Conservation (phyloP, 106 monocot genomes). For the Amphibolis antarctica region DNA sequence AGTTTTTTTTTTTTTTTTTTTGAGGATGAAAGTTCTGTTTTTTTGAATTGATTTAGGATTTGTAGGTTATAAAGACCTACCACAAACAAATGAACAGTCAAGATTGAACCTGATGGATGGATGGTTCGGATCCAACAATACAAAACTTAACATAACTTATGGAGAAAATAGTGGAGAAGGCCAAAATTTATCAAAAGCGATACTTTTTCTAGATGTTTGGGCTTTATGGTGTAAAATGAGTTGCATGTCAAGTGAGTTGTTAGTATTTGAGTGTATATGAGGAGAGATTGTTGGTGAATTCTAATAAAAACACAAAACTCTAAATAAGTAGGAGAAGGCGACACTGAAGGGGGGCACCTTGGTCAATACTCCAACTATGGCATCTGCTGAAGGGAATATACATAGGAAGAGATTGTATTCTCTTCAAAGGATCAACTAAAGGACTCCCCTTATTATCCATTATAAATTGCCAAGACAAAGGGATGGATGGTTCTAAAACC, state of each 20-base stretch:
- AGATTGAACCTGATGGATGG: too few species aligned
- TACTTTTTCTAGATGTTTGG: slow-evolving; percentile 13
- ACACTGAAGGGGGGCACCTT: slow-evolving; percentile 27
- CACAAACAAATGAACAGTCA: too few species aligned
- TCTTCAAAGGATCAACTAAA: slow-evolving; percentile 51
- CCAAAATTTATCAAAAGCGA: slow-evolving; percentile 33
- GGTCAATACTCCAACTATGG: slow-evolving; percentile 65
- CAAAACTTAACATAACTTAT: too few species aligned
- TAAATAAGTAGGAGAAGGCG: slow-evolving; percentile 29
- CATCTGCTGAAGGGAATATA: slow-evolving; percentile 29
- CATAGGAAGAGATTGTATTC: slow-evolving; percentile 37
- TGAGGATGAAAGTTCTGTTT: too few species aligned
- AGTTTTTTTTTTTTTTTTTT: too few species aligned
- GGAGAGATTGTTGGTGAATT: slow-evolving; percentile 6
- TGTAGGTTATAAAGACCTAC: too few species aligned
- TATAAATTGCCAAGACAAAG: slow-evolving; percentile 55
- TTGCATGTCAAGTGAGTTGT: slow-evolving; percentile 7
- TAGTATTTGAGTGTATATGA: slow-evolving; percentile 9
- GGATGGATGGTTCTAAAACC: slow-evolving; percentile 34
- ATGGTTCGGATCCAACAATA: too few species aligned
- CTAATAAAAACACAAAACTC: slow-evolving; percentile 10
- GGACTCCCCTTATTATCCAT: slow-evolving; percentile 89
- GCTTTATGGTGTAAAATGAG: slow-evolving; percentile 10
- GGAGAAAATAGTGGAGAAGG: slow-evolving; percentile 43
- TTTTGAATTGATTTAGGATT: too few species aligned